Base-by-base conservation (phyloP, 768 basidiomycete species). In the Mycena belliarum region DNA sequence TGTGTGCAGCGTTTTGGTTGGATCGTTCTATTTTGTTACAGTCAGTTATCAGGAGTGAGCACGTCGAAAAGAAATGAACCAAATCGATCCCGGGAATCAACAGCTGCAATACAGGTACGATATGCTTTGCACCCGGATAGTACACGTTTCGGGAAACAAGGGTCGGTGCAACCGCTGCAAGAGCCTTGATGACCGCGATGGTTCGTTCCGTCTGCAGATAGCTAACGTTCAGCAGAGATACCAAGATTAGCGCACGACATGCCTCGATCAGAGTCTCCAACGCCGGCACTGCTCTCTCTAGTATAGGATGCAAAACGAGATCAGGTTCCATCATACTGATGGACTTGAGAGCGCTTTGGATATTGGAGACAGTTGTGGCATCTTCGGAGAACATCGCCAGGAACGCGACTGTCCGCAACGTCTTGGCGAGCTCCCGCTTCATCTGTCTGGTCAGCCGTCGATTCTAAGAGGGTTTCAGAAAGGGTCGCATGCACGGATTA, bases 311-410 rank as follows among this genome's bases (percentile, higher is more conserved):
- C 41, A 95, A 75, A 62, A 95, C 87, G 21, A 96, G 77, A 68
- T 93, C 91, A 1, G 94, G 93, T 63, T 95, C 93, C 80, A 93
- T 85, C 42, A 87, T 72, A 54, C 85, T 83, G 85, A 94, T 85
- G 18, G 87, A 89, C 72, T 92, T 92, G 61, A 95, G 73, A 56
- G 89, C 87, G 40, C 84, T 84, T 68, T 91, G 87, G 41, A 93
- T 87, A 63, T 93, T 90, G 16, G 79, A 72, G 26, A 89, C 87
- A 2, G 91, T 89, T 11, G 81, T 78, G 47, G 81, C 77, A 67
- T 93, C 91, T 68, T 89, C 89, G 10, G 89, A 92, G 75, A 95
- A 96, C 84, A 95, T 93, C 3, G 91, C 87, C n/a, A 95, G 79
- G 26, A 96, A 76, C 0, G 87, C 85, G 15, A 95, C 89, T 0